Conservation (phyloP, 2,329 filamentous ascomycete genomes). For the Trichoderma koningiopsis region DNA sequence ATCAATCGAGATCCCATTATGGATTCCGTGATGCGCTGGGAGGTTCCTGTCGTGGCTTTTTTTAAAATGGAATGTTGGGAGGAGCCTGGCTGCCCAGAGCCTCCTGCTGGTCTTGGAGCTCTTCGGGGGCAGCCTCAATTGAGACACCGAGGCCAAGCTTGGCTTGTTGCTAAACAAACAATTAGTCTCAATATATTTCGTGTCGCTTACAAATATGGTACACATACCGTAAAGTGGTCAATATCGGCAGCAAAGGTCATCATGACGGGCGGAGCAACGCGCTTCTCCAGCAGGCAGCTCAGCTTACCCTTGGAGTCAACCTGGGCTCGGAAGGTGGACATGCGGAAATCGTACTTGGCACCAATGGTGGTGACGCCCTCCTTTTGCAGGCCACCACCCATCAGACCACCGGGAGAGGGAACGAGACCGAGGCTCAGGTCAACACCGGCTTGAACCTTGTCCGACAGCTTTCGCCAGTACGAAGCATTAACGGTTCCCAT, state of each 20-base stretch:
- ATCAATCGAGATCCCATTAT: constrained; percentile 29
- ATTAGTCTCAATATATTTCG: not conserved
- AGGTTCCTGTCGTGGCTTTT: constrained; percentile 20
- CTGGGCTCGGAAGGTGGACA: constrained; percentile 93
- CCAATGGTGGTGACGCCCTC: constrained; percentile 91
- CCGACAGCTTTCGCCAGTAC: constrained; percentile 91
- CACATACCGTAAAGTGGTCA: constrained; percentile 86
- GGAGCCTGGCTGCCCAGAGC: constrained; percentile 51
- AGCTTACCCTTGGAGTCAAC: constrained; percentile 94
- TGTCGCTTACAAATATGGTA: not conserved
- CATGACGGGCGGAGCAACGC: constrained; percentile 86
- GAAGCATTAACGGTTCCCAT: constrained; percentile 87
- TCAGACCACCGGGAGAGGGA: constrained; percentile 64
- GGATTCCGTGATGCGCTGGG: constrained; percentile 29
- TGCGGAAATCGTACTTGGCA: constrained; percentile 97
- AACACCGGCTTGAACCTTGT: constrained; percentile 94
- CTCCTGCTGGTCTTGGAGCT: constrained; percentile 84
- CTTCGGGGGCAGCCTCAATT: constrained; percentile 81
- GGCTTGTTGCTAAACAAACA: constrained; percentile 72
- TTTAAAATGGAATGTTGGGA: constrained; percentile 68
- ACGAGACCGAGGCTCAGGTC: constrained; percentile 89
- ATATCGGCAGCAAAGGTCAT: constrained; percentile 96
- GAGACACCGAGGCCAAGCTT: constrained; percentile 95
- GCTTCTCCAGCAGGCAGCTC: constrained; percentile 91
- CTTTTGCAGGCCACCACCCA: constrained; percentile 75